A percentile compares a stretch with the other conserved stretches of the same genome.
These are phyloP conservation scores for Blastobotrys illinoisensis DNA, from an alignment of 1,139 yeast species.

Conservation along the genomic window DNA sequence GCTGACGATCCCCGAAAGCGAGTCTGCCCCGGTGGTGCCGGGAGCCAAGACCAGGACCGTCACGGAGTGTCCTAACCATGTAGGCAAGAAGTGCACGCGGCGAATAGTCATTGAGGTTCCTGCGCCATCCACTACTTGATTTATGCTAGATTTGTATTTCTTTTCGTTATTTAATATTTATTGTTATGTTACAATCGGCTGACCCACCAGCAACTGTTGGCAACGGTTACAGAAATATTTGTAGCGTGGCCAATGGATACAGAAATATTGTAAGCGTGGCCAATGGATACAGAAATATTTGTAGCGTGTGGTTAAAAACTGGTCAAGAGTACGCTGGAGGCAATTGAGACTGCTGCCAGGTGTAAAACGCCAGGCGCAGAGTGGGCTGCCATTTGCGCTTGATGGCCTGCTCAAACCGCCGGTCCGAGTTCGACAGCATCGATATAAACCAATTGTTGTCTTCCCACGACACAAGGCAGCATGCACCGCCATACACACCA, in stretches of 20 bases:
- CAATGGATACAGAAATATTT: no score
- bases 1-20: background rate
- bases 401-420: constrained; percentile 1
- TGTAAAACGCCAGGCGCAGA: background rate
- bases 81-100: background rate
- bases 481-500: background rate
- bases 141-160: background rate
- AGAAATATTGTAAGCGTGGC: no score
- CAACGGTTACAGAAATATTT: no score
- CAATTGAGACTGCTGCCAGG: background rate
- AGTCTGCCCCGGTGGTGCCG: background rate
- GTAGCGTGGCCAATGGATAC: no score
- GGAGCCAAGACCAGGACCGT: background rate
- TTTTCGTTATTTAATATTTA: background rate
- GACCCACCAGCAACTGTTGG: no score
- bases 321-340: background rate
- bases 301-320: no score
- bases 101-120: background rate
- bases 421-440: background rate
- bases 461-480: constrained; percentile 2
- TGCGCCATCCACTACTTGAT: background rate
- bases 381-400: constrained; percentile 5
- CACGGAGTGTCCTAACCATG: background rate
- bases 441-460: constrained; percentile 3
- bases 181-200: no score